These are phyloP conservation scores for Teunomyces barrocoloradensis DNA, from an alignment of 805 yeast genomes.

Conservation along the genomic window DNA sequence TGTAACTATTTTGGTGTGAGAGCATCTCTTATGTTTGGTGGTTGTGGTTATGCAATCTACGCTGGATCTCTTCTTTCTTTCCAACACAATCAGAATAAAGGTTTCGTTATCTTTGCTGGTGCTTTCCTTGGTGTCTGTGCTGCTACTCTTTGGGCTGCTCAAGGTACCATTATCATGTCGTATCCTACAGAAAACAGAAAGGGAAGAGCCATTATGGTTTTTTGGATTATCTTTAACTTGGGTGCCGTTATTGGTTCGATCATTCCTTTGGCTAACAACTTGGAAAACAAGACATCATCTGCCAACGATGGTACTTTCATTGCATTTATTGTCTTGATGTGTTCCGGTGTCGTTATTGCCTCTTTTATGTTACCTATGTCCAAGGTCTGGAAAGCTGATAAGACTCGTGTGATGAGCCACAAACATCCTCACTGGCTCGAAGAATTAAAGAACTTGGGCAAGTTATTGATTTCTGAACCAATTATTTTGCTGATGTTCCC, in stretches of 20 bases:
- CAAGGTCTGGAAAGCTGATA: constrained; percentile 50
- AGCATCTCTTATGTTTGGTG: constrained; percentile 48
- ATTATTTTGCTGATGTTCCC: constrained; percentile 53
- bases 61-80: constrained; percentile 51
- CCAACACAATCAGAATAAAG: constrained; percentile 44
- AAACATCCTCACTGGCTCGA: constrained; percentile 45
- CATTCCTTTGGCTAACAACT: constrained; percentile 53
- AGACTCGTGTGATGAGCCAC: constrained; percentile 44
- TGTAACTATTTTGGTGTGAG: constrained; percentile 50
- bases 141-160: constrained; percentile 57
- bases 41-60: constrained; percentile 53
- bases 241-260: constrained; percentile 62
- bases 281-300: constrained; percentile 35
- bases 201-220: constrained; percentile 52
- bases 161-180: constrained; percentile 54
- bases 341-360: constrained; percentile 45
- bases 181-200: constrained; percentile 53
- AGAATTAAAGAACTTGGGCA: constrained; percentile 42
- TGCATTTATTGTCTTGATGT: constrained; percentile 54
- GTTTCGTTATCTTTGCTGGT: constrained; percentile 55
- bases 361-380: constrained; percentile 46
- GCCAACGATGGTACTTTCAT: constrained; percentile 50
- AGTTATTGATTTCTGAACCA: constrained; percentile 39
- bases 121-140: constrained; percentile 59
- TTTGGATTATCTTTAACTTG: constrained; percentile 60